phyloP scores from a whole-genome alignment of 1,139 yeast species.

The Nakaseomyces sp. region DNA sequence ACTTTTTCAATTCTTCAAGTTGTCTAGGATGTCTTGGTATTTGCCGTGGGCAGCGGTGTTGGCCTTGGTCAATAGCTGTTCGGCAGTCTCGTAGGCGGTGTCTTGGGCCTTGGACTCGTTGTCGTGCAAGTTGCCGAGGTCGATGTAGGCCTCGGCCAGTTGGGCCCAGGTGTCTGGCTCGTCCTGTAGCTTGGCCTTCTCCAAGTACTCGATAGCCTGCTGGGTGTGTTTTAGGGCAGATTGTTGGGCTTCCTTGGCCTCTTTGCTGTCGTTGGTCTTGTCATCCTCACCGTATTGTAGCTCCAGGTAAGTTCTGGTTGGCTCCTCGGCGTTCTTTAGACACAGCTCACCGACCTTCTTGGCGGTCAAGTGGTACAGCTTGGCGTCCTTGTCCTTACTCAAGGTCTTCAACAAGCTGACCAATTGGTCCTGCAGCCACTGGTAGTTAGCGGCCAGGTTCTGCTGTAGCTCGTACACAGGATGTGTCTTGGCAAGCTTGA shows the following conservation, averaged over 20 bases:
- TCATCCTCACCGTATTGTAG: slow-evolving; percentile 48
- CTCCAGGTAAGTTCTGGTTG: slow-evolving; percentile 46
- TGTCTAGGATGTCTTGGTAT: slow-evolving; percentile 48
- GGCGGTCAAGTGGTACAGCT: slow-evolving; percentile 36
- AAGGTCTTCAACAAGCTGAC: slow-evolving; percentile 33
- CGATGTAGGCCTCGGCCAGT: slow-evolving; percentile 76
- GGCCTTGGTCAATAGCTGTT: slow-evolving; percentile 49
- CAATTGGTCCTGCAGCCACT: slow-evolving; percentile 52
- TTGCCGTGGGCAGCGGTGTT: slow-evolving; percentile 72
- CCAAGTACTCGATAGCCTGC: slow-evolving; percentile 51
- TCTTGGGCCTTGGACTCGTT: slow-evolving; percentile 61
- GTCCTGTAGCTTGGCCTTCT: slow-evolving; percentile 55
- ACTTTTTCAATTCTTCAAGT: slow-evolving; percentile 18
- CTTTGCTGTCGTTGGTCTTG: slow-evolving; percentile 32
- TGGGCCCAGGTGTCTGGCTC: slow-evolving; percentile 77
- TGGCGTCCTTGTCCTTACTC: slow-evolving; percentile 13
- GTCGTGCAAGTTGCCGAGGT: slow-evolving; percentile 64
- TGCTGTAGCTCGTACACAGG: slow-evolving; percentile 42
- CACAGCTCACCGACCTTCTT: slow-evolving; percentile 53
- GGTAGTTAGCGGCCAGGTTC: slow-evolving; percentile 31
- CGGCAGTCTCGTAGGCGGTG: slow-evolving; percentile 56
- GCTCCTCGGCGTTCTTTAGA: slow-evolving; percentile 55
- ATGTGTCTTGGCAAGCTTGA: slow-evolving; percentile 40
- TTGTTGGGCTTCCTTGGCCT: slow-evolving; percentile 37
- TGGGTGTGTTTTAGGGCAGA: slow-evolving; percentile 43